A percentile compares a stretch with the other conserved stretches of the same genome.
Evolutionary conservation across 371 early-diverging fungal genomes (phyloP).

Genomic region (Smittium mucronatum): DNA sequence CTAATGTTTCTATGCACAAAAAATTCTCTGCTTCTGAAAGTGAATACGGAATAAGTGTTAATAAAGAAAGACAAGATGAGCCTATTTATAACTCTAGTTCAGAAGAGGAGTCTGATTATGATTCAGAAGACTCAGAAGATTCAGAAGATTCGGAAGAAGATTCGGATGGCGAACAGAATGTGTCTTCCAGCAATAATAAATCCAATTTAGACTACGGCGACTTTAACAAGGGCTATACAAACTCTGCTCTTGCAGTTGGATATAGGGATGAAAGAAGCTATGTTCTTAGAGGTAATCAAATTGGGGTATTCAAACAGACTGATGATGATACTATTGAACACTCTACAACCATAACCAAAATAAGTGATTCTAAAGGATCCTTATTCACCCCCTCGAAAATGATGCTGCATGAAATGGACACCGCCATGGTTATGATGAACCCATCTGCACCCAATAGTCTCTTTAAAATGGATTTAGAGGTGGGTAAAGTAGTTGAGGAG

Average conservation of each 20-base stretch:
- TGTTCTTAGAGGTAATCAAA: constrained; percentile 69
- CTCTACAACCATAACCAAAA: constrained; percentile 48
- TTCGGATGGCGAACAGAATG: constrained; percentile 19
- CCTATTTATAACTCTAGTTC: constrained; percentile 6
- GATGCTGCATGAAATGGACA: constrained; percentile 69
- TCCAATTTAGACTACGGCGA: constrained; percentile 11
- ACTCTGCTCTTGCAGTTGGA: constrained; percentile 60
- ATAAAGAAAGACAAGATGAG: background rate
- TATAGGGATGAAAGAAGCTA: constrained; percentile 64
- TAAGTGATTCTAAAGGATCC: constrained; percentile 34
- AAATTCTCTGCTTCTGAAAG: background rate
- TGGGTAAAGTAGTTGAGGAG: constrained; percentile 83
- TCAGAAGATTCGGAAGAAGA: constrained; percentile 16
- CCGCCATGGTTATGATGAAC: constrained; percentile 56
- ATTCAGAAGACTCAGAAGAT: constrained; percentile 13
- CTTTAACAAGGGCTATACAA: constrained; percentile 24
- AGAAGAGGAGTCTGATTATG: constrained; percentile 16
- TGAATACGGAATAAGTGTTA: background rate
- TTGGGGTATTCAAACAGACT: constrained; percentile 69
- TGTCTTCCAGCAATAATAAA: background rate
- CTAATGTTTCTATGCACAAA: background rate
- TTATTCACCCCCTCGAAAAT: constrained; percentile 43
- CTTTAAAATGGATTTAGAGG: constrained; percentile 80
- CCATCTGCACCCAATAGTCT: constrained; percentile 48
- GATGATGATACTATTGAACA: constrained; percentile 51